These are phyloP conservation scores for Aspergillus flavus DNA, from an alignment of 2,329 filamentous ascomycete species.

Conservation along the genomic window DNA sequence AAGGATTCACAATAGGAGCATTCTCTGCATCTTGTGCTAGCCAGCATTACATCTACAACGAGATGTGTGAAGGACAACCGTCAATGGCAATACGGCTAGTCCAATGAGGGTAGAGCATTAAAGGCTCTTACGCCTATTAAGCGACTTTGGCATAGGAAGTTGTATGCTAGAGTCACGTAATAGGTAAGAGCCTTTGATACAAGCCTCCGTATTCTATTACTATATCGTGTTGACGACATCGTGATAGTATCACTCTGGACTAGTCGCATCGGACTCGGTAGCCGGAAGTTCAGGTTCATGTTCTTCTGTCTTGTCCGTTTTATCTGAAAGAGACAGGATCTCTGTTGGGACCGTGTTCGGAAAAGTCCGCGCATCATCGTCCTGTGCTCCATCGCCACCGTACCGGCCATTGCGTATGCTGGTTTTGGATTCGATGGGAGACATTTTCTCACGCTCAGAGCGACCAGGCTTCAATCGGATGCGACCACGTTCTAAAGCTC, in stretches of 20 bases:
- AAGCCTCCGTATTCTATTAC: not conserved
- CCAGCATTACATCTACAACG: not conserved
- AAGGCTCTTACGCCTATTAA: not conserved
- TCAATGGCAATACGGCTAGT: not conserved
- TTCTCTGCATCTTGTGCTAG: not conserved
- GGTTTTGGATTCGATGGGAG: constrained; percentile 36
- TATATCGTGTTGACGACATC: not conserved
- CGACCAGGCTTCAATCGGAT: constrained; percentile 38
- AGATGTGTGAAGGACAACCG: not conserved
- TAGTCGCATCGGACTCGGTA: constrained; percentile 30
- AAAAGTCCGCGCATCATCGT: constrained; percentile 23
- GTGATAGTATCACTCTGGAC: constrained; percentile 15
- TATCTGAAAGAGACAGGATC: constrained; percentile 22
- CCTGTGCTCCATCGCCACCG: constrained; percentile 16
- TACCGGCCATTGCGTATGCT: constrained; percentile 24
- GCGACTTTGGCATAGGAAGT: not conserved
- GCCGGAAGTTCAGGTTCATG: constrained; percentile 26
- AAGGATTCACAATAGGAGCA: not conserved
- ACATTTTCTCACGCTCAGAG: constrained; percentile 34
- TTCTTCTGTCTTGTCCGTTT: constrained; percentile 19
- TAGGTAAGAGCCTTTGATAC: not conserved
- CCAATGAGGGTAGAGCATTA: not conserved
- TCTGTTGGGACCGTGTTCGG: constrained; percentile 32
- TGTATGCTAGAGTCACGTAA: not conserved
- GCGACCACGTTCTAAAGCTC: constrained; percentile 39